A percentile compares a stretch with the other conserved stretches of the same genome.
Conservation (phyloP, 768 basidiomycete genomes). For the Dentipellis fragilis region DNA sequence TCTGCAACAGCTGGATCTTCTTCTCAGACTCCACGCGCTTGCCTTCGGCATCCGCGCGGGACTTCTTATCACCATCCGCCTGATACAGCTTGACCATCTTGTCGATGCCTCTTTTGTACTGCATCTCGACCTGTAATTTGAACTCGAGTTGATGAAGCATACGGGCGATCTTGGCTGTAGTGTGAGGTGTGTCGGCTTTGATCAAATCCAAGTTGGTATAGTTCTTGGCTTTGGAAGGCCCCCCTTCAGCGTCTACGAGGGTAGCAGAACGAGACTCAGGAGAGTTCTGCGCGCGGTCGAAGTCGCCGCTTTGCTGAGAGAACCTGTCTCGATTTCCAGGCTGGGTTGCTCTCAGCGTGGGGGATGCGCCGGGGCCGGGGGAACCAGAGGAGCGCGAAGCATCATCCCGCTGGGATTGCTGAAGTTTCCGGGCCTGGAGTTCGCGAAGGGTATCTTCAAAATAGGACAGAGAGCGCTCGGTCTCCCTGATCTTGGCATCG, state of each 20-base stretch:
- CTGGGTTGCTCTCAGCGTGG: conserved; percentile 4
- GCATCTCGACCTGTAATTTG: conserved; percentile 96
- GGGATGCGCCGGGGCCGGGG: conserved; percentile 5
- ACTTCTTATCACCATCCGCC: conserved; percentile 95
- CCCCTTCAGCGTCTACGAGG: conserved; percentile 24
- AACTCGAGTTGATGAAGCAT: conserved; percentile 99
- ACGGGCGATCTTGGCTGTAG: conserved; percentile 89
- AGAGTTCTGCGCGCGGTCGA: conserved; percentile 14
- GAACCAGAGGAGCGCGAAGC: conserved; percentile 32
- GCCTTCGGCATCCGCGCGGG: conserved; percentile 84
- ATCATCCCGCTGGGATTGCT: conserved; percentile 33
- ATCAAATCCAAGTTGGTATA: conserved; percentile 88
- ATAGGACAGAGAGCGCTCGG: conserved; percentile 74
- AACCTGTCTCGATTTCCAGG: conserved; percentile 7
- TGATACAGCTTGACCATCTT: conserved; percentile 98
- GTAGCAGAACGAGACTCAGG: conserved; percentile 21
- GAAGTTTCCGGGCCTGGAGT: conserved; percentile 68
- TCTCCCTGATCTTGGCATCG: conserved; percentile 80
- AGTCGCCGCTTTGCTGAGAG: conserved; percentile 4
- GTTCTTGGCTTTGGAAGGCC: conserved; percentile 43
- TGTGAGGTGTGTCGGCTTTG: conserved; percentile 94
- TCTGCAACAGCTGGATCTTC: conserved; percentile 88
- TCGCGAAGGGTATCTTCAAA: conserved; percentile 81
- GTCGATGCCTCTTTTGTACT: conserved; percentile 97
- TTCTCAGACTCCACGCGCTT: conserved; percentile 93